Conservation (phyloP, 2,329 filamentous ascomycete genomes). For the Fusarium palustre region DNA sequence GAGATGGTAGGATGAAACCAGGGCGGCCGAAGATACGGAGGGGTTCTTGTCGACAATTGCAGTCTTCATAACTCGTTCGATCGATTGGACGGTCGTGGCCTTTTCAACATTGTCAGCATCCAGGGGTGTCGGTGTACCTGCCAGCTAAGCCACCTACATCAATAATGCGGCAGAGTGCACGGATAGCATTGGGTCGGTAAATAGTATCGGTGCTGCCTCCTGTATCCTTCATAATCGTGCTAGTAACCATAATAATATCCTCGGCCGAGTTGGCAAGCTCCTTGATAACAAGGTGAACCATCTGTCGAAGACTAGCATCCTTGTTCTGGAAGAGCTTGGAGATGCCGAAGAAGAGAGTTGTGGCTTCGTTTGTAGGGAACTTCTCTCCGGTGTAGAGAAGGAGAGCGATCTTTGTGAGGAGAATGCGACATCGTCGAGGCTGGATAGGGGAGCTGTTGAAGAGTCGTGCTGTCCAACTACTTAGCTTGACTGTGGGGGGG, state of each 20-base stretch:
- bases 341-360: slow-evolving; percentile 97
- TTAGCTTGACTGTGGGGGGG: slow-evolving; percentile 52
- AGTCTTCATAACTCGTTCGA: slow-evolving; percentile 98
- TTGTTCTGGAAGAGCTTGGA: slow-evolving; percentile 99
- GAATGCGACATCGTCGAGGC: slow-evolving; percentile 95
- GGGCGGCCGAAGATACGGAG: slow-evolving; percentile 93
- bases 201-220: slow-evolving; percentile 93
- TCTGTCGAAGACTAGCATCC: slow-evolving; percentile 96
- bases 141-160: slow-evolving; percentile 71
- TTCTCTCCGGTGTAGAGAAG: slow-evolving; percentile 96
- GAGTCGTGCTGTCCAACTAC: slow-evolving; percentile 77
- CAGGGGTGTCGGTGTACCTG: slow-evolving; percentile 36
- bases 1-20: slow-evolving; percentile 97
- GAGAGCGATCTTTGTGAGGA: slow-evolving; percentile 96
- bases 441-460: slow-evolving; percentile 99
- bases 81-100: slow-evolving; percentile 95
- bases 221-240: slow-evolving; percentile 99
- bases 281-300: slow-evolving; percentile 99
- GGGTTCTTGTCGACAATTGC: slow-evolving; percentile 99
- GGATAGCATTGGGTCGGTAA: slow-evolving; percentile 94
- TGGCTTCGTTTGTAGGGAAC: slow-evolving; percentile 97
- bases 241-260: slow-evolving; percentile 99
- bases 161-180: slow-evolving; percentile 95
- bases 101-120: slow-evolving; percentile 55
- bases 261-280: slow-evolving; percentile 95